Evolutionary conservation across 768 basidiomycete species (phyloP).

Genomic region (Macrolepiota dolichaula): DNA sequence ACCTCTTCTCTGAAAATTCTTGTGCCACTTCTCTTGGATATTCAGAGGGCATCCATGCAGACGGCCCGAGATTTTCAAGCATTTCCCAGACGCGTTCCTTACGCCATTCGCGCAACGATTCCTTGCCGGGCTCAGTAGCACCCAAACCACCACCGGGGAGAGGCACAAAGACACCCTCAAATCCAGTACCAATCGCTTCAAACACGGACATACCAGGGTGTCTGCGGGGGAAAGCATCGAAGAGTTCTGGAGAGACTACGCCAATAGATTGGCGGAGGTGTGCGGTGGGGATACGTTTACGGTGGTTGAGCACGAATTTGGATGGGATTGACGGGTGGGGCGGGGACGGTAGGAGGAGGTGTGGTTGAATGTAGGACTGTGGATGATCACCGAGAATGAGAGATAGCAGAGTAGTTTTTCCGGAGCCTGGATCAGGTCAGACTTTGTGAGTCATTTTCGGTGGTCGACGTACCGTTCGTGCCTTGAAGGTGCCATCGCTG

Average conservation of each 20-base stretch:
- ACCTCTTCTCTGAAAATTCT: constrained; percentile 45
- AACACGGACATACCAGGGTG: constrained; percentile 58
- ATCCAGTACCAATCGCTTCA: constrained; percentile 86
- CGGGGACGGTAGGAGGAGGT: constrained; percentile 28
- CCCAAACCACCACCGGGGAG: constrained; percentile 39
- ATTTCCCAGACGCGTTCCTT: constrained; percentile 46
- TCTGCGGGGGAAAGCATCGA: constrained; percentile 84
- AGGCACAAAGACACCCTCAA: constrained; percentile 78
- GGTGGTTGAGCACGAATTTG: constrained; percentile 59
- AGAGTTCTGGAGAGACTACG: constrained; percentile 85
- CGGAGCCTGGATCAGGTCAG: constrained; percentile 58
- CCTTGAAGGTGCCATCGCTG: constrained; percentile 92
- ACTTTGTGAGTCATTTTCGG: neutral
- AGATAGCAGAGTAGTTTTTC: constrained; percentile 92
- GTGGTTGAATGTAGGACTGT: constrained; percentile 78
- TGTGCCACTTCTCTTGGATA: neutral
- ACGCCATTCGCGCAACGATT: constrained; percentile 31
- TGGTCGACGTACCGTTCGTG: constrained; percentile 59
- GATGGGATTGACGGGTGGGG: constrained; percentile 41
- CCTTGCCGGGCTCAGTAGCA: constrained; percentile 27
- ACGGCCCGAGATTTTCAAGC: constrained; percentile 61
- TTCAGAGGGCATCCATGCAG: constrained; percentile 34
- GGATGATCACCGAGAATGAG: constrained; percentile 94
- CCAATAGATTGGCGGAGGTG: constrained; percentile 67
- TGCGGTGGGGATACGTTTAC: constrained; percentile 65